phyloP scores from a whole-genome alignment of 164 flowering plant genomes.

The Cinnamomum chago region DNA sequence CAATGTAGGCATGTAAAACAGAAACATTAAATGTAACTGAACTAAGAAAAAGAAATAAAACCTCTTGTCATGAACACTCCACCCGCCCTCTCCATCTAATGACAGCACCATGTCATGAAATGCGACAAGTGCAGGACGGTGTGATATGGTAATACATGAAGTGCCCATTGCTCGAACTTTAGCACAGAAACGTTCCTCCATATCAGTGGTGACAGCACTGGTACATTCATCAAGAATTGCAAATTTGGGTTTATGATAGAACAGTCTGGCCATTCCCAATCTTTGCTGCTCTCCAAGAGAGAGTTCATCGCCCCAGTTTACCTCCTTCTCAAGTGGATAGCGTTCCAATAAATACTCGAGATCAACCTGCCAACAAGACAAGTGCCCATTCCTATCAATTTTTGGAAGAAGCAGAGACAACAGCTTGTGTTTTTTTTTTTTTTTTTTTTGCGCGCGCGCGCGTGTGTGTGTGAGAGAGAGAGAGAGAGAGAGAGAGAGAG shows the following conservation, averaged over 20 bases:
- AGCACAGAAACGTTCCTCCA: conserved; percentile 98
- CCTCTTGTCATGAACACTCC: conserved; percentile 76
- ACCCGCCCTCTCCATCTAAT: conserved; percentile 98
- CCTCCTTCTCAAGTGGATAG: conserved; percentile 81
- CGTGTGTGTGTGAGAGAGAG: too few relatives aligned
- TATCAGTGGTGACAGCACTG: conserved; percentile 99
- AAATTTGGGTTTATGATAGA: conserved; percentile 97
- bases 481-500: neutral
- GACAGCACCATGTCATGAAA: conserved; percentile 96
- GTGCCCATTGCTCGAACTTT: conserved; percentile 99
- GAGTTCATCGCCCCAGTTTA: conserved; percentile 99
- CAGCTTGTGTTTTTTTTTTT: neutral
- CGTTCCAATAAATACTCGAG: conserved; percentile 94
- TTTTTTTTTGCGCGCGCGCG: too few relatives aligned
- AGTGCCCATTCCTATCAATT: neutral
- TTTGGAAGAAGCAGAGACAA: neutral
- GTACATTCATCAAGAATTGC: conserved; percentile 99
- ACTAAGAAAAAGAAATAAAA: conserved; percentile 17
- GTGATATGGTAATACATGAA: conserved; percentile 97
- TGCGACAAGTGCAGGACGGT: conserved; percentile 98
- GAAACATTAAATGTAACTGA: neutral
- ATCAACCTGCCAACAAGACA: conserved; percentile 60
- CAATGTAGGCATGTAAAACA: neutral
- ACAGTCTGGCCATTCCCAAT: conserved; percentile 97
- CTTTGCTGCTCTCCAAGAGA: conserved; percentile 99